Evolutionary conservation across 495 filamentous ascomycete genomes (phyloP), one percentile per base, ranked within the genome.

Genomic region (Symbiotaphrina buchneri): DNA sequence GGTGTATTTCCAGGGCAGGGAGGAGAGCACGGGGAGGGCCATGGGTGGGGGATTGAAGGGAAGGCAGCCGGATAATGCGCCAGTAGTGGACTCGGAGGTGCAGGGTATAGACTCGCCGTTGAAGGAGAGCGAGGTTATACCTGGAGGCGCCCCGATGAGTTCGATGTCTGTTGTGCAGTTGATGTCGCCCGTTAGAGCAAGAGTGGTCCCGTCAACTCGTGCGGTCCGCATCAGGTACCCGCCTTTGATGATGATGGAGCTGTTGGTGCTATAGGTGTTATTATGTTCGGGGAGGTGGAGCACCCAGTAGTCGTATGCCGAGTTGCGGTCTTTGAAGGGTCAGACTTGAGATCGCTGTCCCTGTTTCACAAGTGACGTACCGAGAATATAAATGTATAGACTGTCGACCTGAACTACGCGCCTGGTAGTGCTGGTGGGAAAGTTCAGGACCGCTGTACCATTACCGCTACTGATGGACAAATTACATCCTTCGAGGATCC

Each of bases 291-390:
- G 54, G 8, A 63, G 58, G 35, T 75, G 54, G 2, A 70, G 61
- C 7, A 63, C 59, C 75, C 74, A 82, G 56, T 73, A 78, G 41
- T 75, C 68, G 49, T 80, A 80, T 0, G 71, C 74, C n/a, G 61
- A 52, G 47, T 75, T 71, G 11, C 74, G 62, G 40, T 74, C 68
- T 54, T 33, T 27, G 7, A 28, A 3, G 23, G 25, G 10, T 2
- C 10, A 10, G 2, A 27, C 21, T 3, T 2, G 7, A 14, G 15
- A 11, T 31, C 49, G 34, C 39, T 15, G 41, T 15, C 41, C 38
- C 22, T 47, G 47, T 33, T 41, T n/a, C n/a, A n/a, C n/a, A n/a
- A n/a, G n/a, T n/a, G n/a, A n/a, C n/a, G n/a, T n/a, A n/a, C 47
- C 20, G 73, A 46, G 30, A 67, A 55, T n/a, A 77, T 43, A 24